Percentiles rank a stretch among this genome's conserved stretches.
Evolutionary conservation across 129 eudicot species (phyloP).

Genomic region (Lactuca sativa): DNA sequence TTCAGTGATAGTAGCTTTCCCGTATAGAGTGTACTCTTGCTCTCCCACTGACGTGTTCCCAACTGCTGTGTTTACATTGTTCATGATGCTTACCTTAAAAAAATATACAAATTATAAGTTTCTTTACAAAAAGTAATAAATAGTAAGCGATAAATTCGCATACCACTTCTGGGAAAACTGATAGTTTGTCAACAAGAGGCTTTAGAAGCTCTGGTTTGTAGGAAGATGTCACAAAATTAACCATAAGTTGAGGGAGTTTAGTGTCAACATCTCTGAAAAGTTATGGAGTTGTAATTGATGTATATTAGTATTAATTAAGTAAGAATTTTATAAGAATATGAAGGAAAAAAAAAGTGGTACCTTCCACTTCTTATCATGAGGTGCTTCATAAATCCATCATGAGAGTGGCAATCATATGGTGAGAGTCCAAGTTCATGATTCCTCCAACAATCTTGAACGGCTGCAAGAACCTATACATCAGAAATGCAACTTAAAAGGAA

Average conservation of each 20-base stretch:
- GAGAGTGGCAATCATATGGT: conserved; percentile 81
- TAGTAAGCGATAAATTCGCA: conserved; percentile 12
- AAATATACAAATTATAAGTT: neutral
- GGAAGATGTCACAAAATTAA: conserved; percentile 91
- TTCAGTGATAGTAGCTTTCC: conserved; percentile 81
- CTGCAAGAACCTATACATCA: conserved; percentile 95
- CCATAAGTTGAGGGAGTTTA: conserved; percentile 75
- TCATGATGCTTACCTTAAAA: conserved; percentile 74
- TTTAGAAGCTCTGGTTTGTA: conserved; percentile 75
- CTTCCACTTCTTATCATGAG: conserved; percentile 89
- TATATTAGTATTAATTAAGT: conserved; percentile 3
- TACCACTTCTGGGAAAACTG: conserved; percentile 79
- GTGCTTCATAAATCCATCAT: conserved; percentile 85
- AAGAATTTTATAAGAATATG: conserved; percentile 7
- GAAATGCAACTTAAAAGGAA: conserved; percentile 41
- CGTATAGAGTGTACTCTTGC: conserved; percentile 75
- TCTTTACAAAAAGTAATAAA: conserved; percentile 1
- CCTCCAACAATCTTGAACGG: conserved; percentile 86
- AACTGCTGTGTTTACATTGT: conserved; percentile 83
- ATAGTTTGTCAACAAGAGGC: conserved; percentile 79
- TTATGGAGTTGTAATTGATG: conserved; percentile 6
- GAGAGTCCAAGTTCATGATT: conserved; percentile 63
- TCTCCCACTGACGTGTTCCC: conserved; percentile 97
- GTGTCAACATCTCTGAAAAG: conserved; percentile 61
- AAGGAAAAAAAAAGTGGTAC: conserved; percentile 31